phyloP scores from a whole-genome alignment of 306 rosid genomes.

The Cucumis hystrix region DNA sequence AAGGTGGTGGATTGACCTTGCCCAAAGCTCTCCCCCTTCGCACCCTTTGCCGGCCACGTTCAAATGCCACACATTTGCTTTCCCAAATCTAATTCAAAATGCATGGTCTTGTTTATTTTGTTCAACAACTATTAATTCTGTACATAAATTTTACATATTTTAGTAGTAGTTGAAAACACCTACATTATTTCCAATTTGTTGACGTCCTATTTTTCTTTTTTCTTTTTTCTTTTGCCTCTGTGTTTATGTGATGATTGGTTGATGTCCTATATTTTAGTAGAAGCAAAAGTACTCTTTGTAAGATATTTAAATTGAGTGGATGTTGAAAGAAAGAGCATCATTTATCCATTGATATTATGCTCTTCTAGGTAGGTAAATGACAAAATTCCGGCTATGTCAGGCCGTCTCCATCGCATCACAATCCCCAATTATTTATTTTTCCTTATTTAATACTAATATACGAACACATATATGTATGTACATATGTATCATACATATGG shows the following conservation, averaged over 20 bases:
- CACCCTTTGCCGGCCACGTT: not conserved
- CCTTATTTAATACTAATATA: too few species aligned
- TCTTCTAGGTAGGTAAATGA: not conserved
- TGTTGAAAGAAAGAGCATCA: not conserved
- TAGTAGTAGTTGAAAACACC: too few species aligned
- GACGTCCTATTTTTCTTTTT: too few species aligned
- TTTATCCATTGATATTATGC: not conserved
- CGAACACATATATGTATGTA: too few species aligned
- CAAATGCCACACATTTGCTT: not conserved
- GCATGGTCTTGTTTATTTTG: not conserved
- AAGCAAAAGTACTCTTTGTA: not conserved
- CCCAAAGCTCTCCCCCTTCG: not conserved
- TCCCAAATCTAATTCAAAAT: not conserved
- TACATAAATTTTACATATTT: too few species aligned
- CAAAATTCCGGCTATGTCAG: not conserved
- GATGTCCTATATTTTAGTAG: too few species aligned
- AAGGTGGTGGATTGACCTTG: not conserved
- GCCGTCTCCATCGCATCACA: not conserved
- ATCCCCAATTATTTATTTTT: too few species aligned
- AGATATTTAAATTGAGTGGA: not conserved
- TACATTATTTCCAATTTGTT: too few species aligned
- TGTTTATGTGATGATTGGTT: not conserved
- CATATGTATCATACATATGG: too few species aligned
- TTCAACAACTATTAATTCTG: too few species aligned
- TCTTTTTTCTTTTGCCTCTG: not conserved